Conservation (phyloP, 192 early-diverging fungal species). For the Ramicandelaber brevisporus region DNA sequence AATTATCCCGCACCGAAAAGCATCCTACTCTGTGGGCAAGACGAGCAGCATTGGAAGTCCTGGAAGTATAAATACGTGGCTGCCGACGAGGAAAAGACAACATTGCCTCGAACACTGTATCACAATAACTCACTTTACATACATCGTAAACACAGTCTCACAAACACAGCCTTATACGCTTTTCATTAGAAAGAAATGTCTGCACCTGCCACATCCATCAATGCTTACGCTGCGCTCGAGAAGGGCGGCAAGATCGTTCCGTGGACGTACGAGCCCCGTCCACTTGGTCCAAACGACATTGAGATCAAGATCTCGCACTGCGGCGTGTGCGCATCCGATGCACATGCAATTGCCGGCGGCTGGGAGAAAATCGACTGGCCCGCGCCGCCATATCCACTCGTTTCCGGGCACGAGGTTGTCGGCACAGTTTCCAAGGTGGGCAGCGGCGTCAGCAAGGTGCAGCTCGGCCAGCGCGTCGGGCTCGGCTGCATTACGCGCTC, state of each 20-base stretch:
- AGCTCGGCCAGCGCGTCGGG: slow-evolving; percentile 21
- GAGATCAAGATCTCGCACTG: slow-evolving; percentile 18
- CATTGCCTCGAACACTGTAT: too few relatives aligned
- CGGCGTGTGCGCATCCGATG: slow-evolving; percentile 11
- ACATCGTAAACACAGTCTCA: too few relatives aligned
- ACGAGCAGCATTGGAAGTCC: too few relatives aligned
- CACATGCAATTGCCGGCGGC: slow-evolving; percentile 14
- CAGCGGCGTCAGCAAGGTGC: slow-evolving; percentile 3
- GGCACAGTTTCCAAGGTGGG: slow-evolving; percentile 18
- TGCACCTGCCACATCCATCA: too few relatives aligned
- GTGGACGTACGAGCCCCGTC: slow-evolving; percentile 9
- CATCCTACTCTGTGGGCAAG: too few relatives aligned
- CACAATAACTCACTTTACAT: too few relatives aligned
- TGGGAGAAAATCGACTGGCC: slow-evolving; percentile 17
- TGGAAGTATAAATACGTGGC: too few relatives aligned
- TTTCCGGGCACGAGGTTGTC: slow-evolving; percentile 27
- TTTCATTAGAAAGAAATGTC: too few relatives aligned
- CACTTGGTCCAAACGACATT: slow-evolving; percentile 14
- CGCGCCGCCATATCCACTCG: slow-evolving; percentile 9
- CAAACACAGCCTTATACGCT: too few relatives aligned
- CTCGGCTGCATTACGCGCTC: slow-evolving; percentile 7
- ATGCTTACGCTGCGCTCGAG: slow-evolving; percentile 14
- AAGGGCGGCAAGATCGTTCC: slow-evolving; percentile 1
- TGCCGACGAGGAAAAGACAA: too few relatives aligned
- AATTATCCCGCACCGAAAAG: too few relatives aligned